phyloP scores from a whole-genome alignment of 2,329 filamentous ascomycete species.

The Phyllosticta ampelicida region DNA sequence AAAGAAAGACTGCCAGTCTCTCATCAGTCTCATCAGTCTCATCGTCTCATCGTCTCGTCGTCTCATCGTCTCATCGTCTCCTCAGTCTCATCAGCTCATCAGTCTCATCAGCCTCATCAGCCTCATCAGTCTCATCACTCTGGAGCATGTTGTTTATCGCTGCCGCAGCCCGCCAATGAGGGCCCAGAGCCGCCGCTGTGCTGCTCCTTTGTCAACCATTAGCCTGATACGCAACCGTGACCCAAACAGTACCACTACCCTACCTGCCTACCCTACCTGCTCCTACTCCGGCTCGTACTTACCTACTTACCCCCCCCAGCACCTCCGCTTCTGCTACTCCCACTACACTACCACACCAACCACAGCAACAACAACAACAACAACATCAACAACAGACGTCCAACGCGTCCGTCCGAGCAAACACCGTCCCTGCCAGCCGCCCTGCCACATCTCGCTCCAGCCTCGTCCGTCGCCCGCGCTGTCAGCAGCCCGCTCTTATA shows the following conservation, averaged over 20 bases:
- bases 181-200: background rate
- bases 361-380: background rate
- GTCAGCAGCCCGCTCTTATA: background rate
- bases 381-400: background rate
- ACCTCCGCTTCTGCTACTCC: background rate
- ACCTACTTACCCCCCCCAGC: too few species aligned
- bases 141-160: background rate
- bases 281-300: too few species aligned
- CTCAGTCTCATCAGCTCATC: too few species aligned
- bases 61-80: too few species aligned
- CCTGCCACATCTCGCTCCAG: background rate
- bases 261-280: background rate
- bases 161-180: background rate
- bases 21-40: too few species aligned
- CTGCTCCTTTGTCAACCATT: background rate
- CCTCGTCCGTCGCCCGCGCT: background rate
- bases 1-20: background rate
- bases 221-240: background rate
- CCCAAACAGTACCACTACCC: background rate
- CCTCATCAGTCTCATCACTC: too few species aligned
- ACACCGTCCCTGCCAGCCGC: background rate
- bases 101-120: too few species aligned
- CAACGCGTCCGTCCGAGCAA: background rate
- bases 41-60: too few species aligned
- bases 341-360: background rate